Evolutionary conservation across 768 basidiomycete species (phyloP), one percentile per base, ranked within the genome.

Genomic region (Mycena leptocephala): DNA sequence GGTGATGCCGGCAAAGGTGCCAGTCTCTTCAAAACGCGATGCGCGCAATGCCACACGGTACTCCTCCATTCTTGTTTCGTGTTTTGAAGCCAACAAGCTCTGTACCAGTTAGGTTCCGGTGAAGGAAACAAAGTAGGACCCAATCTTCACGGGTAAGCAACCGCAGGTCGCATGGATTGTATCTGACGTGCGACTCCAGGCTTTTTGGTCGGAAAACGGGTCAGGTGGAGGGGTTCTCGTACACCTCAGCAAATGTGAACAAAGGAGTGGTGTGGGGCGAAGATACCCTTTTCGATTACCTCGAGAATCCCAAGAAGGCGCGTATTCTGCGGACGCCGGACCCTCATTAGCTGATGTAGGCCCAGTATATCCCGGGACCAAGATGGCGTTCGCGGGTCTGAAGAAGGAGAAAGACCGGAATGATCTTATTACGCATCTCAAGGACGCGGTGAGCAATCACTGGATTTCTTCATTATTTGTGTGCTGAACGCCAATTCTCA

Each of bases 321-420:
- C 76, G 90, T 85, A 28, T 41, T 6, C 5, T 41, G 20, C 69
- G 14, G 5, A 3, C 3, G 20, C 24, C 14, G 9, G 41, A 9
- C 41, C 22, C 0, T 41, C 35, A 9, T 28, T 20, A 1, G n/a
- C 41, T 39, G 9, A 62, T 14, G 1, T 35, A 14, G 8, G 26
- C 35, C 24, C 74, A 96, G 95, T 97, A 97, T 88, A 97, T 97
- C 79, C 96, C 96, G 46, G 97, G 61, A 98, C 97, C 64, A 98
- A 98, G 90, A 99, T 99, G 97, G 97, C 97, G 72, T 99, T 98
- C 81, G 97, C 97, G 79, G 98, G 98, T 82, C 88, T 99, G 84
- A 99, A 99, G 94, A 99, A 99, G 92, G 96, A 96, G 13, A 96
- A 97, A 91, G 97, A 99, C 85, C 94, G 97, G 88, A 95, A 93